A percentile compares a stretch with the other conserved stretches of the same genome.
These are phyloP conservation scores for Physcomitrium patens DNA, from an alignment of 225 moss, liverwort and hornwort species.

Conservation along the genomic window DNA sequence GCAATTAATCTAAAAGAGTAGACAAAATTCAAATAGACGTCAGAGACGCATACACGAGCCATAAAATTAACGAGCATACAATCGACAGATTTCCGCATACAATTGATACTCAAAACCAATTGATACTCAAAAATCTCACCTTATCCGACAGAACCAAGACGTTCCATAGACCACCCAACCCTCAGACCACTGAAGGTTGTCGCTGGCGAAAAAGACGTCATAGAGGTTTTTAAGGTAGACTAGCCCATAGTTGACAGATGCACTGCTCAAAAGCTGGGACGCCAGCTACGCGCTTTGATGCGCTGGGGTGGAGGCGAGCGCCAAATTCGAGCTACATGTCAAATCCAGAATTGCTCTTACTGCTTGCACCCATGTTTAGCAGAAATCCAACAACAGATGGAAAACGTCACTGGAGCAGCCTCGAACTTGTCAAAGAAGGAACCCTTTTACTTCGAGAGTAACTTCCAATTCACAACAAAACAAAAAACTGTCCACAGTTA, in stretches of 20 bases:
- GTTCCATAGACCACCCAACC: slow-evolving; percentile 29
- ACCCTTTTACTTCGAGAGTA: slow-evolving; percentile 2
- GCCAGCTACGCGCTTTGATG: slow-evolving; percentile 16
- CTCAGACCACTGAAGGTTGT: slow-evolving; percentile 26
- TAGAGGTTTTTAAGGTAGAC: not conserved
- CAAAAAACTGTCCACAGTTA: not conserved
- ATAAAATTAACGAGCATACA: not conserved
- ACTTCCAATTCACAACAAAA: slow-evolving; percentile 9
- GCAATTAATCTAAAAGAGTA: not conserved
- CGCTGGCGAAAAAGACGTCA: slow-evolving; percentile 7
- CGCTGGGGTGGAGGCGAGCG: slow-evolving; percentile 9
- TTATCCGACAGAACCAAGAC: slow-evolving; percentile 33
- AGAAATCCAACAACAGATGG: not conserved
- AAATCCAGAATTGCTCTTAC: slow-evolving; percentile 11
- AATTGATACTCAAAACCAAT: not conserved
- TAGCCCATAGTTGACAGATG: not conserved
- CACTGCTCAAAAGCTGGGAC: slow-evolving; percentile 18
- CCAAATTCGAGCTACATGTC: slow-evolving; percentile 22
- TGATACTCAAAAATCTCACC: slow-evolving; percentile 27
- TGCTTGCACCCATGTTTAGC: slow-evolving; percentile 24
- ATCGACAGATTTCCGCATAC: not conserved
- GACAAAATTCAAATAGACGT: not conserved
- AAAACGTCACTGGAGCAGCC: not conserved
- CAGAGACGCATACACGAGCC: not conserved
- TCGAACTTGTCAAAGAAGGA: not conserved